Percentiles rank a stretch among this genome's conserved stretches.
phyloP scores from a whole-genome alignment of 352 stramenopile genomes.

The Phytophthora meadii region DNA sequence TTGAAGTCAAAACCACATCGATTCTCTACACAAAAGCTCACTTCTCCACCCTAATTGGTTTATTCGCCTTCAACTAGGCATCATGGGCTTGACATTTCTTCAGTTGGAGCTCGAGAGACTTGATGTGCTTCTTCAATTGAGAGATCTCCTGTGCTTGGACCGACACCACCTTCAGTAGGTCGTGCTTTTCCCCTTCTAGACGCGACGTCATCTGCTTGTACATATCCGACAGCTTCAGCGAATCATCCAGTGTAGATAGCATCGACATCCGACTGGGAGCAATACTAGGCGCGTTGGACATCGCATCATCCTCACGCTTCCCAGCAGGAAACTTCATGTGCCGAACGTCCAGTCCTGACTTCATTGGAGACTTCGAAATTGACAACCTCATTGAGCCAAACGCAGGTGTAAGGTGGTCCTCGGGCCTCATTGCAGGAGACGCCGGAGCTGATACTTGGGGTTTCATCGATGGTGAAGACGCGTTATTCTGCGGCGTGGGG shows the following conservation, averaged over 20 bases:
- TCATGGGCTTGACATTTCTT: constrained; percentile 45
- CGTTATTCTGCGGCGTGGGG: constrained; percentile 11
- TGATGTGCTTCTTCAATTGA: constrained; percentile 79
- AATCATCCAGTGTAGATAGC: constrained; percentile 64
- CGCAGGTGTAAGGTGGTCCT: constrained; percentile 24
- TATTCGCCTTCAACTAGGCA: constrained; percentile 23
- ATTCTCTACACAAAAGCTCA: constrained; percentile 44
- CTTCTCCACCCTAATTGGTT: constrained; percentile 17
- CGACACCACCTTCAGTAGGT: constrained; percentile 72
- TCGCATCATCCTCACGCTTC: constrained; percentile 41
- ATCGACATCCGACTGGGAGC: constrained; percentile 44
- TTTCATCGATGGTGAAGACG: constrained; percentile 13
- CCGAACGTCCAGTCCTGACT: constrained; percentile 29
- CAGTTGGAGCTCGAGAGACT: constrained; percentile 68
- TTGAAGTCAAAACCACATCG: constrained; percentile 37
- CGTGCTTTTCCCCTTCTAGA: constrained; percentile 78
- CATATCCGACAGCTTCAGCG: constrained; percentile 74
- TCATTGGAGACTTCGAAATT: constrained; percentile 29
- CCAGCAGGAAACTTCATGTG: constrained; percentile 31
- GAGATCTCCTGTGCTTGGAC: constrained; percentile 78
- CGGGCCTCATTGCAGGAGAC: constrained; percentile 26
- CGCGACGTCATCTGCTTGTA: constrained; percentile 86
- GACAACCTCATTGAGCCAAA: constrained; percentile 32
- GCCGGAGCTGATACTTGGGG: constrained; percentile 19
- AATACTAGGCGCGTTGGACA: constrained; percentile 43